Evolutionary conservation across 371 early-diverging fungal genomes (phyloP), one percentile per base, ranked within the genome.

Genomic region (Conidiobolus incongruus): DNA sequence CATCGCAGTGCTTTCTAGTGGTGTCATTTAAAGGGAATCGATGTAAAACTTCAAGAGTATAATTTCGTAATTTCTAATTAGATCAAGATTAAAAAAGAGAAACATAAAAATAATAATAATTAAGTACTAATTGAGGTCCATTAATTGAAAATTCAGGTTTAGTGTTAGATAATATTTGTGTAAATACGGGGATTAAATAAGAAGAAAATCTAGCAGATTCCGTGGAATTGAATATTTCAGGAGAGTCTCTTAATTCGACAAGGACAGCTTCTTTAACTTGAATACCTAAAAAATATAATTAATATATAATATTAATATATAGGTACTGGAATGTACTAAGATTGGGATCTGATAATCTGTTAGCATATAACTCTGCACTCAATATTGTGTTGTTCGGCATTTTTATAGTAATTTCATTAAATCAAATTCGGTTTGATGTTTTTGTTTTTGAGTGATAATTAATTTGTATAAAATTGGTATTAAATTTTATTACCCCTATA

Each of bases 1-100:
- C 70, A 16, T 61, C 52, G 0, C 69, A 73, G 38, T 75, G 73
- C 33, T 62, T 57, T 44, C 66, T 65, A 29, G 85, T 65, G 10
- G 76, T 60, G 35, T 85, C 86, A 38, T 76, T 87, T 52, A 77
- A 82, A 8, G 92, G 90, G 26, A 93, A 62, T 23, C 93, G 77
- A 55, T 91, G 86, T 11, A 94, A 67, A 35, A 92, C 81, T 53
- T 94, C 92, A 26, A 96, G 57, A 21, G 86, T 70, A n/a, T 79
- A 75, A 42, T 79, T 76, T 36, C 96, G 63, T 38, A 96, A 58
- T 79, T 85, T 91, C 86, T 93, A 64, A 1, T 45, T 22, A 16
- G 26, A 26, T 26, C 26, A 32, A 16, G 16, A 29, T 40, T 26
- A 21, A 31, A 21, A 10, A 33, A 12, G 13, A 1, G 4, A 4